These are phyloP conservation scores for Bathelium albidoporum DNA, from an alignment of 495 filamentous ascomycete genomes.

Conservation along the genomic window DNA sequence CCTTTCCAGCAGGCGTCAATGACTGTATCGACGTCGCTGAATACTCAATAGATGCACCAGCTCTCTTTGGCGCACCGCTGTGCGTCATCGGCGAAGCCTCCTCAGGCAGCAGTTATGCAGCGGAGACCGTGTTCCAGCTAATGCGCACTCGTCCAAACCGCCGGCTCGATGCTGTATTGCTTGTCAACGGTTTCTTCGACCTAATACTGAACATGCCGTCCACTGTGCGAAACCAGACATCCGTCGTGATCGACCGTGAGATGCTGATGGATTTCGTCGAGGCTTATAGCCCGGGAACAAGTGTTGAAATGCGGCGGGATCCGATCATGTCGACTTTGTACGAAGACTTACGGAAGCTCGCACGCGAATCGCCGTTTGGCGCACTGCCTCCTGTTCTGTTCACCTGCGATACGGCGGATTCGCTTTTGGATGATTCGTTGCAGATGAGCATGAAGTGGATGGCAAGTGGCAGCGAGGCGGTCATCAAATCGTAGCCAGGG, in stretches of 20 bases:
- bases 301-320: neutral
- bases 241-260: neutral
- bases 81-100: slow-evolving; percentile 12
- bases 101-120: slow-evolving; percentile 10
- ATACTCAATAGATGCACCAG: neutral
- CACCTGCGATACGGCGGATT: neutral
- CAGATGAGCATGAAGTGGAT: slow-evolving; percentile 1
- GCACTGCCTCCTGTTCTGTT: neutral
- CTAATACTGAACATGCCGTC: neutral
- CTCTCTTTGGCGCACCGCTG: slow-evolving; percentile 1
- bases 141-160: neutral
- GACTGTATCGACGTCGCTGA: slow-evolving; percentile 10
- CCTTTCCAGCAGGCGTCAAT: slow-evolving; percentile 12
- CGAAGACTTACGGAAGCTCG: neutral
- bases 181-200: neutral
- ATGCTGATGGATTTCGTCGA: neutral
- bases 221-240: neutral
- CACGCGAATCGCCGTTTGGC: neutral
- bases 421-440: neutral
- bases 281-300: neutral
- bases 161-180: neutral
- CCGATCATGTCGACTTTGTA: neutral
- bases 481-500: neutral
- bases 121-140: neutral
- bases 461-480: neutral